Conservation (phyloP, 2,329 filamentous ascomycete genomes). For the Talaromyces sp. region DNA sequence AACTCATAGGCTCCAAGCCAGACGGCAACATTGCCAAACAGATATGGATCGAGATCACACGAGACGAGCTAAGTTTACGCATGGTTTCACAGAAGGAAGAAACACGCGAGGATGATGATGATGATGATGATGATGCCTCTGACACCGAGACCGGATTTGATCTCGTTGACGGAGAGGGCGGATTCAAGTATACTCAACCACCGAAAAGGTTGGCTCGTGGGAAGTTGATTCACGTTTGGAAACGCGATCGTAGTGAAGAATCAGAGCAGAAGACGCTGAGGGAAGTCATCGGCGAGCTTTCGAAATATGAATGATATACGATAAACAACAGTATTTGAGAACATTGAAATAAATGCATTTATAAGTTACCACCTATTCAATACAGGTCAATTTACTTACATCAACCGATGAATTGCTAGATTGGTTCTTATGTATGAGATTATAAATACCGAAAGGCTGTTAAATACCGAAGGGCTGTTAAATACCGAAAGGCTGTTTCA, state of each 20-base stretch:
- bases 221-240: conserved; percentile 5
- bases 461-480: too few relatives aligned
- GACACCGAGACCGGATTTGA: neutral
- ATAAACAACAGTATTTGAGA: neutral
- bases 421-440: neutral
- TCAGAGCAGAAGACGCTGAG: conserved; percentile 5
- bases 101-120: neutral
- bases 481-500: neutral
- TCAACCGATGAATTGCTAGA: neutral
- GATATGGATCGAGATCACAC: conserved; percentile 6
- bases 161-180: conserved; percentile 1
- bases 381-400: neutral
- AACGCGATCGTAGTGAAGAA: neutral
- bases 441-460: neutral
- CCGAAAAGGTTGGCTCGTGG: neutral
- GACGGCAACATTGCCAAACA: neutral
- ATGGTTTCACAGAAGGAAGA: neutral
- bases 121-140: neutral
- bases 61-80: conserved; percentile 5
- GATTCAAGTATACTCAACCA: conserved; percentile 9
- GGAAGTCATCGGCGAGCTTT: conserved; percentile 12
- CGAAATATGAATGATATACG: neutral
- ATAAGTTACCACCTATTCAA: neutral
- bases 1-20: conserved; percentile 3
- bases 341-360: neutral